Base-by-base conservation (phyloP, 768 basidiomycete species). In the Mycena albidolilacea region DNA sequence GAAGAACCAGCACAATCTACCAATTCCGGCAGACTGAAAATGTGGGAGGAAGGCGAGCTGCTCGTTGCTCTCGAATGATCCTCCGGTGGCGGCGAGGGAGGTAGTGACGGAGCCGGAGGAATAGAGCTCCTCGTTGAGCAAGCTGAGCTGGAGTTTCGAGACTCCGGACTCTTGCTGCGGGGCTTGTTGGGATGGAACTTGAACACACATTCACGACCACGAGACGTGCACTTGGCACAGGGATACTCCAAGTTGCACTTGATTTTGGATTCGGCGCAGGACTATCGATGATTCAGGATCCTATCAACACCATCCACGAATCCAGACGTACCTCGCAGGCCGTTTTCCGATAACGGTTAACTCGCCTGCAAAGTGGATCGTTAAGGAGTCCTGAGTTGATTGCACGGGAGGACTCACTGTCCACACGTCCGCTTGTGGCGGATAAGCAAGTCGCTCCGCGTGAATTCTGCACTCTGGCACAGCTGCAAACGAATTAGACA, bases 211-310 rank as follows among this genome's bases (percentile, higher is more conserved):
- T 91, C 88, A 70, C 90, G 86, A 62, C 90, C 90, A 71, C 91
- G 87, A 60, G 89, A 82, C 50, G 84, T 82, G 79, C 92, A 93
- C 79, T 91, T 91, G 19, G 90, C 87, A 79, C 92, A 93, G 19
- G 92, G 92, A 69, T 85, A 87, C 74, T 90, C 87, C 7, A 92
- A 83, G 79, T 92, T 89, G 80, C 92, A 93, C 82, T 92, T 93
- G 15, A 92, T 88, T 81, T 93, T 93, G n/a, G 91, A 92, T 75
- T 91, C 90, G 3, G 91, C 92, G 79, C 92, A 93, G 21, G 91
- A 89, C 82, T 89, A 44, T 12, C 6, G 64, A 57, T 63, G 19
- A 14, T n/a, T 50, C 48, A 50, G n/a, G 7, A n/a, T 17, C 48
- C 1, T n/a, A n/a, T 50, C 19, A 50, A 5, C 7, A 50, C n/a